A percentile compares a stretch with the other conserved stretches of the same genome.
phyloP scores from a whole-genome alignment of 306 rosid species.

The Acacia acuminata region DNA sequence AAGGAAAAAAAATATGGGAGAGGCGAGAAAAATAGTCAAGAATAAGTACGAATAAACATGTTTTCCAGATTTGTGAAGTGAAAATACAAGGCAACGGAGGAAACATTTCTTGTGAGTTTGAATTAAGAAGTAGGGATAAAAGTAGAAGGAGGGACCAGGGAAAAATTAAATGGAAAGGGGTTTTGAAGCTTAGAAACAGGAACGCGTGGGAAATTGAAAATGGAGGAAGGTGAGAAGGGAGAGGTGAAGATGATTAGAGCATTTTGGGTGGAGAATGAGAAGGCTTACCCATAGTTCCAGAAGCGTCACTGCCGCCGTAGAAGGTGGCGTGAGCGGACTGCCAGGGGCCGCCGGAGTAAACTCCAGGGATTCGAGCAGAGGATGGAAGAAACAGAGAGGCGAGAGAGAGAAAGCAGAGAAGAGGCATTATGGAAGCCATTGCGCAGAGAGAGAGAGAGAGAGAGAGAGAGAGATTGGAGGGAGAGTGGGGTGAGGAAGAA shows the following conservation, averaged over 20 bases:
- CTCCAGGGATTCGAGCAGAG: constrained; percentile 76
- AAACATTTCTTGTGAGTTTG: not conserved
- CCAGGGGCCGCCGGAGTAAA: constrained; percentile 76
- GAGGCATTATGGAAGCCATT: constrained; percentile 49
- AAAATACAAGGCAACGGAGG: not conserved
- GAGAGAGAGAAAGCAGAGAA: constrained; percentile 56
- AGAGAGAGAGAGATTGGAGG: constrained; percentile 10
- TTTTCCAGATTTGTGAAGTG: not conserved
- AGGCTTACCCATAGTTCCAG: constrained; percentile 90
- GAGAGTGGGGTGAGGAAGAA: constrained; percentile 43
- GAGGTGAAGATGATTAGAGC: not conserved
- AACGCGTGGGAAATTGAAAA: not conserved
- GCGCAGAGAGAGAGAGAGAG: constrained; percentile 25
- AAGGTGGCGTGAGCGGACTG: constrained; percentile 89
- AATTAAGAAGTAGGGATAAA: not conserved
- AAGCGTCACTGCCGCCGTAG: constrained; percentile 97
- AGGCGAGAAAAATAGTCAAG: not conserved
- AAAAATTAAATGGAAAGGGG: not conserved
- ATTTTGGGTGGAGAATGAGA: not conserved
- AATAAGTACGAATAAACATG: not conserved
- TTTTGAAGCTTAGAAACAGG: not conserved
- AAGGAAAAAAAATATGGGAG: not conserved
- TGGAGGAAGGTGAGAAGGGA: not conserved
- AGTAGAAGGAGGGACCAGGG: not conserved
- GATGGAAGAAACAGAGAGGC: constrained; percentile 44